Percentiles rank a stretch among this genome's conserved stretches.
These are phyloP conservation scores for Solanum commersonii DNA, from an alignment of 257 asterid species.

Conservation along the genomic window DNA sequence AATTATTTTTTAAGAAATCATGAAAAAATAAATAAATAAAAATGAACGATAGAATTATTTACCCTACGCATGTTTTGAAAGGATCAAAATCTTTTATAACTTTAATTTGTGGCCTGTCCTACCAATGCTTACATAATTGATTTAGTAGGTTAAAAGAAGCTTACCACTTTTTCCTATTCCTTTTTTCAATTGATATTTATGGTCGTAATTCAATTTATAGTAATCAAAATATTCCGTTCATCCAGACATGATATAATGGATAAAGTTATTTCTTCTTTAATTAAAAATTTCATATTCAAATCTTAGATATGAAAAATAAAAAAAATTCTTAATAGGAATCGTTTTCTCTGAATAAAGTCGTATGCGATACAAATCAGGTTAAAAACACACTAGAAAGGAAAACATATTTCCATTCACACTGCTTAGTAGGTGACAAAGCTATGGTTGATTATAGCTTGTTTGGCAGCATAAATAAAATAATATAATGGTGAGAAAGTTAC, in stretches of 20 bases:
- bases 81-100: neutral
- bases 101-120: neutral
- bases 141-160: neutral
- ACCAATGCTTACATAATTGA: neutral
- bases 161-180: neutral
- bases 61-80: neutral
- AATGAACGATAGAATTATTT: neutral
- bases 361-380: fast-evolving
- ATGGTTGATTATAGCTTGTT: neutral
- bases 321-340: fast-evolving
- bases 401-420: too few species aligned
- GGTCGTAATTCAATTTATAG: neutral
- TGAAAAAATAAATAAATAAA: too few species aligned
- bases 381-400: too few species aligned
- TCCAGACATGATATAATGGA: too few species aligned
- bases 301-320: too few species aligned
- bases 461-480: neutral
- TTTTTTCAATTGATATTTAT: too few species aligned
- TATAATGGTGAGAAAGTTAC: neutral
- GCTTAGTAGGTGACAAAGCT: neutral
- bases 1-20: too few species aligned
- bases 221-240: too few species aligned
- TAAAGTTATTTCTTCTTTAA: too few species aligned
- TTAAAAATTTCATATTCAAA: too few species aligned
- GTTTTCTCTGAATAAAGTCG: fast-evolving